phyloP scores from a whole-genome alignment of 768 basidiomycete species.

The Boletus subparvulus region DNA sequence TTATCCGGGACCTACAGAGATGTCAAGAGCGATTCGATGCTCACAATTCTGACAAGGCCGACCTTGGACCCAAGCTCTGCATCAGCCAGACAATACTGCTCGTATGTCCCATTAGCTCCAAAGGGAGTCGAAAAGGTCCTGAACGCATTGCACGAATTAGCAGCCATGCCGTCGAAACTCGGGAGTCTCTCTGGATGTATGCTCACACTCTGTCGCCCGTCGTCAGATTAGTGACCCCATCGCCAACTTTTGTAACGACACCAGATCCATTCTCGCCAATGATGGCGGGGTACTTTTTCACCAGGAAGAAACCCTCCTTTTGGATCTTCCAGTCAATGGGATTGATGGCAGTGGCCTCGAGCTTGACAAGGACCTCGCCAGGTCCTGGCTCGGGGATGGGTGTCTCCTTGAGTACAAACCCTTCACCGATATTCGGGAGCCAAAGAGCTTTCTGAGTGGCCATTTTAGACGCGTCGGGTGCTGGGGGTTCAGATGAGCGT shows the following conservation, averaged over 20 bases:
- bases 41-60: not conserved
- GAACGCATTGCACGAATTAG: not conserved
- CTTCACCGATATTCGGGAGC: conserved; percentile 10
- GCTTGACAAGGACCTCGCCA: conserved; percentile 43
- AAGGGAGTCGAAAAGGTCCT: conserved; percentile 9
- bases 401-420: conserved; percentile 8
- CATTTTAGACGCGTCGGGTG: not conserved
- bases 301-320: conserved; percentile 2
- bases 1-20: conserved; percentile 30
- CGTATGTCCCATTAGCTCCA: conserved; percentile 10
- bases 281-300: conserved; percentile 39
- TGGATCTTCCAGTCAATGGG: conserved; percentile 38
- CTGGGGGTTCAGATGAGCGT: not conserved
- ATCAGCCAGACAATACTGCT: conserved; percentile 24
- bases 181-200: too few species aligned
- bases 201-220: conserved; percentile 39
- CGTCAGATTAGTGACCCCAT: conserved; percentile 33
- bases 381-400: conserved; percentile 37
- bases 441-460: conserved; percentile 20
- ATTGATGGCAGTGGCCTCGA: conserved; percentile 43
- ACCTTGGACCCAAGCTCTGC: conserved; percentile 23
- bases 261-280: conserved; percentile 41
- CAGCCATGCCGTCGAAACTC: not conserved
- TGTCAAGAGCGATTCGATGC: not conserved
- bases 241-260: conserved; percentile 36